Conservation (phyloP, 306 rosid species). For the Sechiopsis laciniata region DNA sequence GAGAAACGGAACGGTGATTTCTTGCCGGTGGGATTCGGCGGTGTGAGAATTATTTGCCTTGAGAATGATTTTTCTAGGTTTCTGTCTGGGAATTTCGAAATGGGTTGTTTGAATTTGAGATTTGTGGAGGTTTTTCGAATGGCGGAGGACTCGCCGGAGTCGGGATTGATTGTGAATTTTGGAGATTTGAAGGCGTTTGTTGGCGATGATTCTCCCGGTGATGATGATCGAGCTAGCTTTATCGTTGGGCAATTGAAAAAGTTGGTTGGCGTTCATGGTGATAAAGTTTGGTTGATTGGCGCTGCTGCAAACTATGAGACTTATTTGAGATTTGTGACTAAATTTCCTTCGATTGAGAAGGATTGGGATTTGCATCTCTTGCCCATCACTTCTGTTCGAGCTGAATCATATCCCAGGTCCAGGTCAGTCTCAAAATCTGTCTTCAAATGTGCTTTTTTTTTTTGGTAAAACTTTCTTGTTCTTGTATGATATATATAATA, state of each 20-base stretch:
- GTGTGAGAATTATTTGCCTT: slow-evolving; percentile 41
- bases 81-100: slow-evolving; percentile 28
- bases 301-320: slow-evolving; percentile 63
- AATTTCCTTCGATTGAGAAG: slow-evolving; percentile 62
- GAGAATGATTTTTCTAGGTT: slow-evolving; percentile 40
- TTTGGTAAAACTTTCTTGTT: not conserved
- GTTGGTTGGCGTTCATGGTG: slow-evolving; percentile 42
- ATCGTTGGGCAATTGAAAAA: slow-evolving; percentile 45
- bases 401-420: slow-evolving; percentile 66
- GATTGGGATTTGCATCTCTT: slow-evolving; percentile 87
- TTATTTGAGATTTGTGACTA: slow-evolving; percentile 60
- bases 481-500: not conserved
- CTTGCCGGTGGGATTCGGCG: slow-evolving; percentile 49
- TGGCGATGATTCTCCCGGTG: slow-evolving; percentile 23
- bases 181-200: slow-evolving; percentile 70
- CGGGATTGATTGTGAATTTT: slow-evolving; percentile 63
- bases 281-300: slow-evolving; percentile 67
- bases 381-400: slow-evolving; percentile 64
- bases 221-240: slow-evolving; percentile 28
- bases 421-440: slow-evolving; percentile 37
- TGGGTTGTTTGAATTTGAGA: slow-evolving; percentile 27
- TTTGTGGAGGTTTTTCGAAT: slow-evolving; percentile 35
- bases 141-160: slow-evolving; percentile 43
- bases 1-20: slow-evolving; percentile 29
- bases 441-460: too few relatives aligned